Evolutionary conservation across 139 green algal genomes (phyloP).

Genomic region (Micractinium conductrix): DNA sequence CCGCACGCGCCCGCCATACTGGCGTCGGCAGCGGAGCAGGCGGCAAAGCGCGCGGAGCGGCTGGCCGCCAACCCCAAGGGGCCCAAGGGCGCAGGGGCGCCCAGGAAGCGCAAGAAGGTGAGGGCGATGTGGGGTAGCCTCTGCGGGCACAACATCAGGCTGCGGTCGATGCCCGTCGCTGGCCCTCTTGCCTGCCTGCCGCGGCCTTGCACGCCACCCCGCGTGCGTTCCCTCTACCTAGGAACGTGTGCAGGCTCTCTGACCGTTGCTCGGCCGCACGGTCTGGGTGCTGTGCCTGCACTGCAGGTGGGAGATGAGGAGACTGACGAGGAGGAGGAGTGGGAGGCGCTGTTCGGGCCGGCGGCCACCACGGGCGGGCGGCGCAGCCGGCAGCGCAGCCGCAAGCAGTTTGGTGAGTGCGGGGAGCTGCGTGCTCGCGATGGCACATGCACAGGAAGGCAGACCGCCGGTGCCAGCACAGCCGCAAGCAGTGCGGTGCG

Average conservation of each 20-base stretch:
- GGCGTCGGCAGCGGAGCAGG: constrained; percentile 1
- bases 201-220: not conserved
- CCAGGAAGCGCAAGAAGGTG: constrained; percentile 11
- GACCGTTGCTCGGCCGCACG: too few relatives aligned
- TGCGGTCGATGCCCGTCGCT: too few relatives aligned
- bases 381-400: constrained; percentile 10
- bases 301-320: not conserved
- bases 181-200: too few relatives aligned
- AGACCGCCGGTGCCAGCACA: too few relatives aligned
- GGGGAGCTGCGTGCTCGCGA: too few relatives aligned
- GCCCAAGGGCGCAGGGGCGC: not conserved
- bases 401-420: constrained; percentile 12
- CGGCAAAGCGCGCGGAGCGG: constrained; percentile 16
- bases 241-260: not conserved
- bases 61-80: constrained; percentile 25
- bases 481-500: too few relatives aligned
- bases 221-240: not conserved
- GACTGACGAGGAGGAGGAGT: not conserved
- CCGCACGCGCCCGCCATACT: constrained; percentile 11
- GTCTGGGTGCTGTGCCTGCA: too few relatives aligned
- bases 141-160: too few relatives aligned
- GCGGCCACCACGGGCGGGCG: not conserved
- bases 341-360: not conserved
- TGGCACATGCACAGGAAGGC: too few relatives aligned
- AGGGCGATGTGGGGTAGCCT: not conserved